Base-by-base conservation (phyloP, 2,329 filamentous ascomycete species). In the Fusarium duplospermum region DNA sequence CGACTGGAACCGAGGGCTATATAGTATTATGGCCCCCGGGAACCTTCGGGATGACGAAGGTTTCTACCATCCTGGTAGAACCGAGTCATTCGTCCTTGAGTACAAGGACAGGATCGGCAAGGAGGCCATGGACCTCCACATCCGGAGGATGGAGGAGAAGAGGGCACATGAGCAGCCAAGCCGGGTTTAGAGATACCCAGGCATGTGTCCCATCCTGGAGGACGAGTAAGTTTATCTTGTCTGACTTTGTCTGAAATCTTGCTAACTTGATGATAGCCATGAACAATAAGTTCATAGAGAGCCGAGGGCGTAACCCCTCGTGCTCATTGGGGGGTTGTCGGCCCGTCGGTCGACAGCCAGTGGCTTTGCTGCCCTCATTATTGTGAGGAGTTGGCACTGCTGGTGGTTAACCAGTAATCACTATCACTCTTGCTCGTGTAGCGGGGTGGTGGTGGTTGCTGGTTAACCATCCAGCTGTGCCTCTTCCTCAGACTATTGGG, bases 11-110 rank as follows among this genome's bases (percentile, higher is more conserved):
- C 83, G 88, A 36, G 50, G 65, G 2, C 79, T 77, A 18, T 86
- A 87, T 63, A 85, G 83, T 0, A 74, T 84, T 2, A 13, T 73
- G 1, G 77, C 80, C 0, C 62, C 75, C 3, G 67, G 70, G 13
- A 67, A 69, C 2, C 71, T 86, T 20, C 81, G 76, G 54, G 79
- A 84, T 29, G 69, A 72, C 0, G 72, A 84, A 6, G 87, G 87
- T 0, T 78, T 85, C n/a, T 89, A 84, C 65, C 76, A 86, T 63
- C 77, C 84, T 29, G 84, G 85, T 0, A 76, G 78, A 2, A 84
- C 89, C 3, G 71, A 73, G 6, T 66, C 70, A 1, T 91, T 88
- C 70, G 82, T 90, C 4, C 18, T 62, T 7, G 64, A 74, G 1
- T 78, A 84, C 47, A 85, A 86, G 80, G 67, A 81, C 11, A 73